Evolutionary conservation across 768 basidiomycete species (phyloP), one percentile per base, ranked within the genome.

Genomic region (Tylopilus vinaceipallidus): DNA sequence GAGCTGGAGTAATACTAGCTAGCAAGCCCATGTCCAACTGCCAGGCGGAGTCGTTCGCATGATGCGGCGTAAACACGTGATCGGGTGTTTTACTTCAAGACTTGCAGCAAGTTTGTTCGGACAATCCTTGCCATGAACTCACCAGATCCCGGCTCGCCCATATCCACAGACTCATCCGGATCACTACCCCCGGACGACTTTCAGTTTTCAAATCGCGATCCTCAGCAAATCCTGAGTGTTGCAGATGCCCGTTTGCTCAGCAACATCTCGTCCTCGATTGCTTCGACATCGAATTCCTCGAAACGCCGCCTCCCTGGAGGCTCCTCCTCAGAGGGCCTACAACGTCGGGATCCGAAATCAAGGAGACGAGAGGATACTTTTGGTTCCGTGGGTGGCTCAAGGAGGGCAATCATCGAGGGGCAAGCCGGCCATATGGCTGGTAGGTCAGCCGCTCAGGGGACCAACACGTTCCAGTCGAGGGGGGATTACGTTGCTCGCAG

Each of bases 241-340:
- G 41, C 56, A 2, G 62, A 67, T 22, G 30, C 58, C 39, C 62
- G 63, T 23, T 48, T 55, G 22, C 53, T 50, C 43, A 47, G 16
- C 33, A 67, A 42, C 19, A 43, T 50, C 30, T 29, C 63, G 23
- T 50, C 60, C 33, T 42, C 68, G 16, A 54, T 67, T 30, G 13
- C 53, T 26, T 29, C 62, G 20, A 45, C 52, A 20, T 48, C 68
- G 19, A 60, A 67, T 43, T 62, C 75, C 22, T 74, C 80, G 11
- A 80, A 80, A 56, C 76, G 80, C 14, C 75, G 78, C 29, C 66
- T 79, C n/a, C 79, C 79, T 6, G 70, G 68, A 33, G 72, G 78
- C n/a, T 67, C 73, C 30, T 71, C 72, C 13, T 72, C 68, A 24
- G 72, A 71, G 49, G 68, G 70, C 10, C 68, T 73, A 35, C 73